Conservation (phyloP, 805 yeast genomes). For the Lachancea lanzarotensis region DNA sequence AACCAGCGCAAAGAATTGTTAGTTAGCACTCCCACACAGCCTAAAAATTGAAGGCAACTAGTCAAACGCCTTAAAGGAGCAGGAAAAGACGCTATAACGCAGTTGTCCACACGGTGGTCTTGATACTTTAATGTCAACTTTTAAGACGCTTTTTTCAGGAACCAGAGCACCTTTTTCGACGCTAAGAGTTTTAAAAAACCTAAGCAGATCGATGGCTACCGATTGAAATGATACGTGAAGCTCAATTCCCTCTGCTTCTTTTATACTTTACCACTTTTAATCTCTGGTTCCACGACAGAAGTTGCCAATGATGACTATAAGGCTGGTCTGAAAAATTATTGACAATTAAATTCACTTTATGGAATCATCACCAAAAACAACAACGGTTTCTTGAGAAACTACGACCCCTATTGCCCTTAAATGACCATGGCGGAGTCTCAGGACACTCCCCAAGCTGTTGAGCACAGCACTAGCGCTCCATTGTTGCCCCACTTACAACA, state of each 20-base stretch:
- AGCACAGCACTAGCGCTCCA: slow-evolving; percentile 15
- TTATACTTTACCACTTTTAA: not conserved
- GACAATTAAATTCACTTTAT: not conserved
- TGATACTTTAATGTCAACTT: too few relatives aligned
- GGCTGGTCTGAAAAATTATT: not conserved
- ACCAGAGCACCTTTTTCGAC: too few relatives aligned
- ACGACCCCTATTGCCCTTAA: not conserved
- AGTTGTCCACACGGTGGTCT: too few relatives aligned
- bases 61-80: too few relatives aligned
- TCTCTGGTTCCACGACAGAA: not conserved
- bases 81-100: too few relatives aligned
- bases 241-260: not conserved
- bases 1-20: too few relatives aligned
- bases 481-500: slow-evolving; percentile 25
- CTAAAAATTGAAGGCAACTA: too few relatives aligned
- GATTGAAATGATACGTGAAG: not conserved
- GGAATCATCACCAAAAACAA: not conserved
- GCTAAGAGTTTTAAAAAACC: not conserved
- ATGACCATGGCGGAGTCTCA: slow-evolving; percentile 2
- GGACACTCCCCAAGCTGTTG: slow-evolving; percentile 7
- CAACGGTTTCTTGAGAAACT: not conserved
- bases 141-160: too few relatives aligned
- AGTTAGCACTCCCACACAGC: too few relatives aligned
- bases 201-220: not conserved
- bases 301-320: not conserved